Evolutionary conservation across 371 early-diverging fungal genomes (phyloP).

Genomic region (Actinomucor elegans): DNA sequence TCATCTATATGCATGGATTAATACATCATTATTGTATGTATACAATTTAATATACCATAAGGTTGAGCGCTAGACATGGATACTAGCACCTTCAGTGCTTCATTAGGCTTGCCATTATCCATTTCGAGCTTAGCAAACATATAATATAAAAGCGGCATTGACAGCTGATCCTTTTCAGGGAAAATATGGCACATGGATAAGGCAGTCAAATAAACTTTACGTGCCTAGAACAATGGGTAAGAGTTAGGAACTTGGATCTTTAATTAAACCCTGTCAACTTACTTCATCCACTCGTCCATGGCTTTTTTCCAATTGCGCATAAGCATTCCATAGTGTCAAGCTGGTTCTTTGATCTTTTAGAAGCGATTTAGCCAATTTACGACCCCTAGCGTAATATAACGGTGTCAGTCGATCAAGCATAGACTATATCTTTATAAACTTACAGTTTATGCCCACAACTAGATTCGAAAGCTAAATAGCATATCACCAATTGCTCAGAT

Average conservation of each 20-base stretch:
- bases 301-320: constrained; percentile 62
- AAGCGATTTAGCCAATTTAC: constrained; percentile 57
- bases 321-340: constrained; percentile 66
- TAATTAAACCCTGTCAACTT: neutral
- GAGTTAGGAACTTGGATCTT: too few species aligned
- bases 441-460: constrained; percentile 37
- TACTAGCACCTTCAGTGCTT: constrained; percentile 49
- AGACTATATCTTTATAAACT: too few species aligned
- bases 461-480: constrained; percentile 52
- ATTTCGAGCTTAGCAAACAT: constrained; percentile 61
- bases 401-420: too few species aligned
- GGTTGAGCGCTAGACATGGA: constrained; percentile 35
- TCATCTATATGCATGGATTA: constrained; percentile 10
- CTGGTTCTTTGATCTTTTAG: constrained; percentile 60
- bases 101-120: constrained; percentile 41
- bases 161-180: constrained; percentile 36
- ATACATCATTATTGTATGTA: neutral
- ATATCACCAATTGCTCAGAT: constrained; percentile 38
- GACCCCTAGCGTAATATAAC: constrained; percentile 40
- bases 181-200: constrained; percentile 51
- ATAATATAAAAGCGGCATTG: constrained; percentile 50
- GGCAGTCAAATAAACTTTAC: constrained; percentile 64
- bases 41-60: constrained; percentile 19
- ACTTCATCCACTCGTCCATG: constrained; percentile 35
- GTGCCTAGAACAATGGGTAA: constrained; percentile 51